Evolutionary conservation across 1,284 basidiomycete genomes (phyloP).

Genomic region (Hemileia vastatrix): DNA sequence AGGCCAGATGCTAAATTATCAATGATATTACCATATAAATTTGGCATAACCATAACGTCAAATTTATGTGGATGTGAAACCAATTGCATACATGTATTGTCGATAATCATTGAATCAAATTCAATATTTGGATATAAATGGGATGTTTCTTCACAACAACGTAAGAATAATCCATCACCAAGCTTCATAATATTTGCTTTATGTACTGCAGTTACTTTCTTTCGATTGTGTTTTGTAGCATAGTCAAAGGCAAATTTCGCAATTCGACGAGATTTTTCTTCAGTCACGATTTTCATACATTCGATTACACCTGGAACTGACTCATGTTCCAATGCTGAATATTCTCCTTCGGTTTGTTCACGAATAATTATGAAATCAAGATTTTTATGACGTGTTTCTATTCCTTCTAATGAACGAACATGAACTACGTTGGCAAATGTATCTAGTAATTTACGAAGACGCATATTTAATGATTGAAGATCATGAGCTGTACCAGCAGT

Average conservation of each 20-base stretch:
- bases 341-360: background rate
- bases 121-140: background rate
- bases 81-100: background rate
- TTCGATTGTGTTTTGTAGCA: background rate
- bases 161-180: background rate
- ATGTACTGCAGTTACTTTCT: background rate
- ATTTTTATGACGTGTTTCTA: background rate
- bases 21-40: conserved; percentile 1
- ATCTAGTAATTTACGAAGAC: too few relatives aligned
- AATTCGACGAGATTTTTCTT: background rate
- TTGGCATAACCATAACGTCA: background rate
- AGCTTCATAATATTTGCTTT: conserved; percentile 1
- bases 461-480: too few relatives aligned
- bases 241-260: background rate
- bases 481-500: too few relatives aligned
- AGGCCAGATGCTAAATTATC: background rate
- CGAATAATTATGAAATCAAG: background rate
- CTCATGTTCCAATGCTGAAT: background rate
- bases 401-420: background rate
- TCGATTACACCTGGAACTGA: background rate
- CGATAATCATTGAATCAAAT: background rate
- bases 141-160: background rate
- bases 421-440: background rate
- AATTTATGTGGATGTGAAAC: background rate
- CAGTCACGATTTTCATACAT: background rate